Evolutionary conservation across 2,329 filamentous ascomycete genomes (phyloP).

Genomic region (Xylariaceae sp.): DNA sequence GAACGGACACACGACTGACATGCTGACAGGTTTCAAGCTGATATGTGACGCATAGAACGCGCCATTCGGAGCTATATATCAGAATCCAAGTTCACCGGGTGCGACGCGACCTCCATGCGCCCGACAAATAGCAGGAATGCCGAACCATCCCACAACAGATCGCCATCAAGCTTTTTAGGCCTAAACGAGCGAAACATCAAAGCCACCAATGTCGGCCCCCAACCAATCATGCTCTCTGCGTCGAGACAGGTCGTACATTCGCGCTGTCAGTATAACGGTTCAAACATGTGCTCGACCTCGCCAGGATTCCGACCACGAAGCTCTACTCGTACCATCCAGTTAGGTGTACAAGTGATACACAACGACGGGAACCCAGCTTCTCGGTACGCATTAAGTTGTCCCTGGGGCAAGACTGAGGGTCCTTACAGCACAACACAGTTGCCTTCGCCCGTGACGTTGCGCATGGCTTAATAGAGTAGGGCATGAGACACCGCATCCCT

Average conservation of each 20-base stretch:
- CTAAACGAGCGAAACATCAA: not conserved
- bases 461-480: not conserved
- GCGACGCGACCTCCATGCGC: not conserved
- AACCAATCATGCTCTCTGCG: slow-evolving; percentile 7
- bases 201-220: no score
- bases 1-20: not conserved
- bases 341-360: not conserved
- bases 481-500: not conserved
- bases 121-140: slow-evolving; percentile 8
- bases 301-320: not conserved
- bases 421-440: not conserved
- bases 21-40: not conserved
- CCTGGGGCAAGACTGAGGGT: not conserved
- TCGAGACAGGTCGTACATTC: slow-evolving; percentile 6
- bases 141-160: not conserved
- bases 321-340: not conserved
- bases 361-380: not conserved
- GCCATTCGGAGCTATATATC: not conserved
- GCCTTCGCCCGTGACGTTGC: not conserved
- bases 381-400: not conserved
- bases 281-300: slow-evolving; percentile 1
- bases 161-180: not conserved
- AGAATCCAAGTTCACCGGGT: not conserved
- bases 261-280: slow-evolving; percentile 4
- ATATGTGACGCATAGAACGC: not conserved